A percentile compares a stretch with the other conserved stretches of the same genome.
These are phyloP conservation scores for Ogataea naganishii DNA, from an alignment of 805 yeast species.

Conservation along the genomic window DNA sequence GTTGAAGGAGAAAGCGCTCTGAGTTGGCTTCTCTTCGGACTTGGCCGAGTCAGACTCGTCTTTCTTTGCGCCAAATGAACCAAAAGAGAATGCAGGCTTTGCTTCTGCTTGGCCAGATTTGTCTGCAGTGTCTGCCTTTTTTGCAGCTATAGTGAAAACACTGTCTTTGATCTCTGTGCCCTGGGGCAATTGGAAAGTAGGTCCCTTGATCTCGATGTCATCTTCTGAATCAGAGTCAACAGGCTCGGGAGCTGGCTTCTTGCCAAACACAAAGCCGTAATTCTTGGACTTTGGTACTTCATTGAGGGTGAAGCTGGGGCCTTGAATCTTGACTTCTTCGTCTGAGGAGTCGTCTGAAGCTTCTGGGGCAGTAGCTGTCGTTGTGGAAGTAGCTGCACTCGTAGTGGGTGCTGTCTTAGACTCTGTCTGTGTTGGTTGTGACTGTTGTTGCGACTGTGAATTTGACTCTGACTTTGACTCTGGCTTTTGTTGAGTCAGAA, in stretches of 20 bases:
- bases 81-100: conserved; percentile 22
- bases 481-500: too few relatives aligned
- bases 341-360: conserved; percentile 27
- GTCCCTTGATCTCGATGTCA: conserved; percentile 65
- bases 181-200: conserved; percentile 42
- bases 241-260: conserved; percentile 21
- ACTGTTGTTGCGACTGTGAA: too few relatives aligned
- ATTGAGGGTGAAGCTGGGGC: conserved; percentile 52
- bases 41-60: conserved; percentile 6
- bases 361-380: conserved; percentile 11
- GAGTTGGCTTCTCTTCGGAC: conserved; percentile 2
- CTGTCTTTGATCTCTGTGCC: conserved; percentile 26
- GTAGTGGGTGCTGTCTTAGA: too few relatives aligned
- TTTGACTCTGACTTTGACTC: too few relatives aligned
- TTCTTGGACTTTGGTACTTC: conserved; percentile 39
- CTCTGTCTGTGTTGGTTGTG: too few relatives aligned
- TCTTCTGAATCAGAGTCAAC: conserved; percentile 41
- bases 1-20: conserved; percentile 2
- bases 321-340: conserved; percentile 55
- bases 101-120: conserved; percentile 15
- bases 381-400: too few relatives aligned
- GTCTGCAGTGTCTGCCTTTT: conserved; percentile 15
- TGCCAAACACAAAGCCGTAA: conserved; percentile 41
- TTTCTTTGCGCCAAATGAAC: conserved; percentile 6
- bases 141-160: conserved; percentile 14